A percentile compares a stretch with the other conserved stretches of the same genome.
Evolutionary conservation across 106 monocot genomes (phyloP).

Genomic region (Hemerocallis citrina): DNA sequence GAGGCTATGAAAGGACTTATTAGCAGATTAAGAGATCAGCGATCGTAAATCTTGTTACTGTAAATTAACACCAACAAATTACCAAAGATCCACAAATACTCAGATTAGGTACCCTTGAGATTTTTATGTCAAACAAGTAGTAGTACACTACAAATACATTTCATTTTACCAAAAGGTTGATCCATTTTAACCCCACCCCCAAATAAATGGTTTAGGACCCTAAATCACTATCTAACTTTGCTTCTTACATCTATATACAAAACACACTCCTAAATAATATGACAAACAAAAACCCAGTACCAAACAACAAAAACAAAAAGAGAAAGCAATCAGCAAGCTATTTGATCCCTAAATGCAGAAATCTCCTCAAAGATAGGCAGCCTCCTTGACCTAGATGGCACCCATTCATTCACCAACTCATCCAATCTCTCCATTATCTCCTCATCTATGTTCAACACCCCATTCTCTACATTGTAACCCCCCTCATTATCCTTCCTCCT

Average conservation of each 20-base stretch:
- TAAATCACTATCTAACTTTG: neutral
- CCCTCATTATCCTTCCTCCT: neutral
- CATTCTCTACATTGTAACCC: neutral
- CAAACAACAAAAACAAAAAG: neutral
- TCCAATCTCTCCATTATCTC: conserved; percentile 33
- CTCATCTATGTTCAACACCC: conserved; percentile 12
- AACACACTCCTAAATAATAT: neutral
- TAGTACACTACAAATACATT: too few relatives aligned
- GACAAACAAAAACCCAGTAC: neutral
- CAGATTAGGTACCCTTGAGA: too few relatives aligned
- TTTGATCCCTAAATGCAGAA: conserved; percentile 35
- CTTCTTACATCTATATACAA: neutral
- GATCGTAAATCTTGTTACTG: too few relatives aligned
- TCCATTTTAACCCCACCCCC: neutral
- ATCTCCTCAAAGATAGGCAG: conserved; percentile 70
- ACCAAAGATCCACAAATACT: too few relatives aligned
- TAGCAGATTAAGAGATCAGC: too few relatives aligned
- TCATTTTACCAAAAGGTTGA: conserved; percentile 1
- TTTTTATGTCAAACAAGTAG: too few relatives aligned
- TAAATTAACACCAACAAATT: too few relatives aligned
- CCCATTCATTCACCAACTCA: conserved; percentile 26
- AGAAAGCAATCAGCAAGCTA: conserved; percentile 31
- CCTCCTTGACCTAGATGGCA: conserved; percentile 34
- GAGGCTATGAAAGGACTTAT: too few relatives aligned
- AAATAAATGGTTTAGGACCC: neutral